Base-by-base conservation (phyloP, 2,329 filamentous ascomycete genomes). In the Taxawa tesnikishii region DNA sequence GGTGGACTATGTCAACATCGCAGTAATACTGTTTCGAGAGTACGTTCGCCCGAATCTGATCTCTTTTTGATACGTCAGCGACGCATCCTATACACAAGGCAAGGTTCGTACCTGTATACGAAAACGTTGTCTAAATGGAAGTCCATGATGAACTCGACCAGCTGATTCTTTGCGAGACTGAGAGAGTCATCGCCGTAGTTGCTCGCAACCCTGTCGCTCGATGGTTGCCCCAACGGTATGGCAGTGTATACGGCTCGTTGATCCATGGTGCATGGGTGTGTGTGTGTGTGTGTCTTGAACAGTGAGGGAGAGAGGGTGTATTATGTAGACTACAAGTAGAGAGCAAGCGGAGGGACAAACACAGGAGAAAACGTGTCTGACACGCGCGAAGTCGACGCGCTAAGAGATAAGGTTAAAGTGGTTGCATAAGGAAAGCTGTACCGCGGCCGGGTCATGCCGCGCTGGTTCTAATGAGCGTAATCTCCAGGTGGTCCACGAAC, bases 61-160 rank as follows among this genome's bases (percentile, higher is more conserved):
- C 88, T 71, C 90, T 92, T 46, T 11, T 25, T 21, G 2, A 21
- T 14, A 3, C 3, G 27, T 65, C 38, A 65, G 54, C n/a, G 17
- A 50, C 14, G 48, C 2, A n/a, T n/a, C n/a, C 6, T 15, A 30
- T 42, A 29, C 32, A 4, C 10, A 31, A 21, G 19, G 19, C 19
- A 23, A 8, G 8, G 8, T 23, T 23, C n/a, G 42, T 56, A 88
- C 85, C 85, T 75, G 70, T 96, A 98, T 49, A 94, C 77, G 60
- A 94, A 96, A 50, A 79, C 73, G 58, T 93, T 94, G 59, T 94
- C 88, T 26, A 96, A 73, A 51, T 88, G 77, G 54, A 94, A 98
- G 45, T 88, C 83, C 36, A 96, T 74, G 43, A 98, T 79, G 56
- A 98, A 98, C 39, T 84, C 79, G 50, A 90, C 77, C 38, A 98